phyloP scores from a whole-genome alignment of 1,139 yeast species.

The Candida sp. region DNA sequence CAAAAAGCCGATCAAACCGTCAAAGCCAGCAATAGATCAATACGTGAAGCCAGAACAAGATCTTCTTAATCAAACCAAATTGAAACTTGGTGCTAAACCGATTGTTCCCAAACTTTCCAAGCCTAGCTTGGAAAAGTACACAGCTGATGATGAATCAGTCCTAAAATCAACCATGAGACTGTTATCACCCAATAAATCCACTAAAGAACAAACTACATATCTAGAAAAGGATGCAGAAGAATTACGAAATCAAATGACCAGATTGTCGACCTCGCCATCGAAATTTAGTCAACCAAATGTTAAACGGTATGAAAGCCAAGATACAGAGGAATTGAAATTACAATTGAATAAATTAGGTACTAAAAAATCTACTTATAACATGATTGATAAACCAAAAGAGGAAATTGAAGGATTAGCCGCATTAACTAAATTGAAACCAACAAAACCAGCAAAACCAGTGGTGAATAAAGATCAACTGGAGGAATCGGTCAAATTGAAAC shows the following conservation, averaged over 20 bases:
- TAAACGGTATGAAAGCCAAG: constrained; percentile 17
- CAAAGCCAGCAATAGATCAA: constrained; percentile 3
- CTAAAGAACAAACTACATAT: constrained; percentile 8
- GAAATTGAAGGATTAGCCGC: constrained; percentile 15
- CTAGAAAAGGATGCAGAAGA: constrained; percentile 20
- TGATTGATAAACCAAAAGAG: constrained; percentile 5
- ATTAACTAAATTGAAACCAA: constrained; percentile 13
- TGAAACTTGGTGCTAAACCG: constrained; percentile 3
- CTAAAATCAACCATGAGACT: constrained; percentile 5
- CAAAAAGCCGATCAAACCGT: constrained; percentile 3
- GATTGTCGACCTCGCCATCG: constrained; percentile 4
- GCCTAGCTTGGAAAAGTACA: constrained; percentile 11
- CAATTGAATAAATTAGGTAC: constrained; percentile 18
- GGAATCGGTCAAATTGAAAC: constrained; percentile 14
- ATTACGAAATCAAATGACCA: constrained; percentile 20
- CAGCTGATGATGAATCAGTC: constrained; percentile 8
- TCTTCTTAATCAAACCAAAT: neutral
- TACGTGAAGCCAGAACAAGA: constrained; percentile 1
- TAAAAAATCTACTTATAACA: constrained; percentile 5
- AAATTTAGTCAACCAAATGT: neutral
- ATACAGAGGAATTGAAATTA: constrained; percentile 18
- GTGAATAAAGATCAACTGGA: constrained; percentile 11
- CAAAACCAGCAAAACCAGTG: constrained; percentile 5
- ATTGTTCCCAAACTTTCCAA: constrained; percentile 11
- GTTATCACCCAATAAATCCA: neutral